A percentile compares a stretch with the other conserved stretches of the same genome.
Evolutionary conservation across 2,329 filamentous ascomycete species (phyloP).

Genomic region (Verruconis gallopava): DNA sequence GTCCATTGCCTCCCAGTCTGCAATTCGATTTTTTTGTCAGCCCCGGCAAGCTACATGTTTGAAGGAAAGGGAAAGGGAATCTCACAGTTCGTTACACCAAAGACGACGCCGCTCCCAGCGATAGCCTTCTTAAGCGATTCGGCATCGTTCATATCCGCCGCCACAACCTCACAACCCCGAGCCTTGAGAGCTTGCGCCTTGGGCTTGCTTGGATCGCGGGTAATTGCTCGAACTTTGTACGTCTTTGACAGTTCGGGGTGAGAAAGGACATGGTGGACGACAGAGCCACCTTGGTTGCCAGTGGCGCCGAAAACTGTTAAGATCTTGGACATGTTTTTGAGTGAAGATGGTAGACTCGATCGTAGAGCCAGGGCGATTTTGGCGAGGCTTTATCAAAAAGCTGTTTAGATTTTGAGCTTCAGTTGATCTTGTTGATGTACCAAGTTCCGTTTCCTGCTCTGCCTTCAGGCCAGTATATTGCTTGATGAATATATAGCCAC

Average conservation of each 20-base stretch:
- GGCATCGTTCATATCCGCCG: constrained; percentile 38
- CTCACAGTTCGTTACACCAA: constrained; percentile 37
- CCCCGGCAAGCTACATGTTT: constrained; percentile 1
- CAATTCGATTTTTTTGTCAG: constrained; percentile 9
- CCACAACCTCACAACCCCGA: constrained; percentile 38
- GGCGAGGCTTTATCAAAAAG: no score
- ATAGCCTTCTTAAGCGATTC: constrained; percentile 33
- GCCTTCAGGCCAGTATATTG: no score
- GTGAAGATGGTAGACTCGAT: no score
- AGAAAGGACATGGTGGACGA: constrained; percentile 33
- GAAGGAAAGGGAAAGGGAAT: not conserved
- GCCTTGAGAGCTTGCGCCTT: constrained; percentile 32
- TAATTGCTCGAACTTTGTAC: constrained; percentile 43
- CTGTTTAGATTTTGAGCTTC: no score
- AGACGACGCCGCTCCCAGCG: constrained; percentile 36
- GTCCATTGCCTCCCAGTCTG: constrained; percentile 28
- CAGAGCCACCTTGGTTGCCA: constrained; percentile 46
- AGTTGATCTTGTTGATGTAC: no score
- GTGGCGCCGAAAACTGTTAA: constrained; percentile 47
- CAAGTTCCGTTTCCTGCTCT: no score
- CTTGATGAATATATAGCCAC: no score
- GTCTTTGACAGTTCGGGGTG: constrained; percentile 32
- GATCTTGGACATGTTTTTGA: constrained; percentile 24
- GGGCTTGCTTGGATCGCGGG: constrained; percentile 34
- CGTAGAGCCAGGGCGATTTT: no score